These are phyloP conservation scores for Tulasnella sp. DNA, from an alignment of 768 basidiomycete genomes.

Conservation along the genomic window DNA sequence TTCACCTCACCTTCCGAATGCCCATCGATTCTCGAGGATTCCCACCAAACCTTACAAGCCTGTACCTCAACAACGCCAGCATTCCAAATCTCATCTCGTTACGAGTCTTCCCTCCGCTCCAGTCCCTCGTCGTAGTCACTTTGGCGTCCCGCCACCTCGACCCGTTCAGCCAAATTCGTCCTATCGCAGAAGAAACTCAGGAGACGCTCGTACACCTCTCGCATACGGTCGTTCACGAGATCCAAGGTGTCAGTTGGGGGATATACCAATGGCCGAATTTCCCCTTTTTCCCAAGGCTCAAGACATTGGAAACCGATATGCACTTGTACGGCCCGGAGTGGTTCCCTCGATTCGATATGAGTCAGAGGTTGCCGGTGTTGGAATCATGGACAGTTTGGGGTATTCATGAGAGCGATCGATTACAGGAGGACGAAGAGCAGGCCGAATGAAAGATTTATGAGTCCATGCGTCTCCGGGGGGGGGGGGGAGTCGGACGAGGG, in stretches of 20 bases:
- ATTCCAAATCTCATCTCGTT: slow-evolving; percentile 11
- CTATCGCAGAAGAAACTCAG: not conserved
- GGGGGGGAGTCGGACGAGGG: not conserved
- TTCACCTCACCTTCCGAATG: slow-evolving; percentile 14
- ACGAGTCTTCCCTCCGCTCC: not conserved
- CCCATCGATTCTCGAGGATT: not conserved
- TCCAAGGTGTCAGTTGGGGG: not conserved
- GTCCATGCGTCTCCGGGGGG: not conserved
- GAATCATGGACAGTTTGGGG: slow-evolving; percentile 8
- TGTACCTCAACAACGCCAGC: not conserved
- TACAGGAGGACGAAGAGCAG: not conserved
- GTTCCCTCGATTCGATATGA: slow-evolving; percentile 9
- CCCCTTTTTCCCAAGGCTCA: slow-evolving; percentile 1
- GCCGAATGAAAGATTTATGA: not conserved
- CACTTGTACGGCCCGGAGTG: slow-evolving; percentile 1
- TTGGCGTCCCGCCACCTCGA: not conserved
- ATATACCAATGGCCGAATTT: slow-evolving; percentile 3
- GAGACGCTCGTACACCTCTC: slow-evolving; percentile 6
- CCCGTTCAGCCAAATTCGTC: slow-evolving; percentile 13
- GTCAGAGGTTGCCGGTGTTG: not conserved
- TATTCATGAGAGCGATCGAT: not conserved
- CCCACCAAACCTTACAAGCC: slow-evolving; percentile 9
- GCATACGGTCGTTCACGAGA: slow-evolving; percentile 7
- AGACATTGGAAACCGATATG: slow-evolving; percentile 5
- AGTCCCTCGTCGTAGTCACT: slow-evolving; percentile 7